Evolutionary conservation across 176 grass and related monocot species (phyloP).

Genomic region (Puccinellia tenuiflora): DNA sequence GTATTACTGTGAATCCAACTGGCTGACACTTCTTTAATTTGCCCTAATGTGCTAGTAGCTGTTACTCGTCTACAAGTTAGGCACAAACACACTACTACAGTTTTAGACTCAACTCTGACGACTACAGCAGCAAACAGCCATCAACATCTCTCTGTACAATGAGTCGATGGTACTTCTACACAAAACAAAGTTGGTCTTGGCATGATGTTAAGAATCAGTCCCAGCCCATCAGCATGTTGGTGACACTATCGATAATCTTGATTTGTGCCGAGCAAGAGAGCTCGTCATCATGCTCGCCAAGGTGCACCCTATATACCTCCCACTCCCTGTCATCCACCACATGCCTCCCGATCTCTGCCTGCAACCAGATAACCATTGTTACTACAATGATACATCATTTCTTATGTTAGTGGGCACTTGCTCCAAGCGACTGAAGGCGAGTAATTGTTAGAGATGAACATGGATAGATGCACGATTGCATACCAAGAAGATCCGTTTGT

Average conservation of each 20-base stretch:
- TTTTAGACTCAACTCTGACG: too few relatives aligned
- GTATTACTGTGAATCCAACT: too few relatives aligned
- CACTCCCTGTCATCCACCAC: constrained; percentile 56
- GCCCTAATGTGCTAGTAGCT: too few relatives aligned
- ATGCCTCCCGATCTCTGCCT: constrained; percentile 79
- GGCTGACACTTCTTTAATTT: too few relatives aligned
- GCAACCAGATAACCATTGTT: not conserved
- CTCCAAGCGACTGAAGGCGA: not conserved
- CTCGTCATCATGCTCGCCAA: constrained; percentile 55
- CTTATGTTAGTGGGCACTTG: not conserved
- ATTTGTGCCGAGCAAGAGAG: constrained; percentile 11
- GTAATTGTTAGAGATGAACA: not conserved
- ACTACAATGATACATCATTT: not conserved
- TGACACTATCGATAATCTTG: constrained; percentile 53
- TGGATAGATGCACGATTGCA: not conserved
- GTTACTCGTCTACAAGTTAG: too few relatives aligned
- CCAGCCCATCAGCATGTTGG: constrained; percentile 83
- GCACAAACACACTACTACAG: too few relatives aligned
- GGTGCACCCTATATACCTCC: constrained; percentile 74
- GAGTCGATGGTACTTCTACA: too few relatives aligned
- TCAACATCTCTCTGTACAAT: too few relatives aligned
- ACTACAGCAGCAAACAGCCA: too few relatives aligned
- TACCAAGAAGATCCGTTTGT: constrained; percentile 72
- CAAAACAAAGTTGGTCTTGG: too few relatives aligned
- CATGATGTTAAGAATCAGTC: too few relatives aligned